Base-by-base conservation (phyloP, 345 rosid species). In the Tarenaya hassleriana region DNA sequence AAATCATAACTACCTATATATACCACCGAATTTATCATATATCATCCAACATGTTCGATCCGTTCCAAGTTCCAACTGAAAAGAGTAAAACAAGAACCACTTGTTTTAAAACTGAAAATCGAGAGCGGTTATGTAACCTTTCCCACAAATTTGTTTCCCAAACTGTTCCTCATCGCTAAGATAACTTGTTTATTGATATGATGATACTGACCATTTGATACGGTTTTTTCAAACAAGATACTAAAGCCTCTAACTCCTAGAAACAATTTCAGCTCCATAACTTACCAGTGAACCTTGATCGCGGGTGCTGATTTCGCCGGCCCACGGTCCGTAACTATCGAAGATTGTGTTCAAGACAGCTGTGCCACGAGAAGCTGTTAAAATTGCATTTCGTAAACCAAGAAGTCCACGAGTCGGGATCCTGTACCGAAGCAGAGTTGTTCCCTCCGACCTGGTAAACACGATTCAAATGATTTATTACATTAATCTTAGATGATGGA, bases 391-490 rank as follows among this genome's bases (percentile, higher is more conserved):
- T 61, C 96, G 79, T 79, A 91, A 45, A 50, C 98, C 98, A 55
- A 91, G 87, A 75, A 91, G 96, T 47, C 98, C 96, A 64, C 98
- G 96, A 20, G 98, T 87, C 56, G 96, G 98, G 41, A 91, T 84
- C 74, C 77, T 84, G 71, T 91, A 91, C 50, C 62, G 81, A 20
- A 91, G 79, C 60, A 87, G 58, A 14, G 75, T 78, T 54, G 95
- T 87, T 72, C 96, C 98, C 64, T 87, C 96, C 37, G 83, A 73
- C 70, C 96, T 91, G 66, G 46, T 34, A 47, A 52, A n/a, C 55
- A 57, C 16, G 55, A 39, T 58, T 51, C 16, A 66, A 46, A 66
- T 13, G 47, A 48, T 44, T 32, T 20, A 15, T 66, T 47, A 66
- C 39, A 58, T 46, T 9, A 16, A 32, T 45, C 39, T 7, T 15